Conservation (phyloP, 208 protist genomes). For the Trypanosoma avium region DNA sequence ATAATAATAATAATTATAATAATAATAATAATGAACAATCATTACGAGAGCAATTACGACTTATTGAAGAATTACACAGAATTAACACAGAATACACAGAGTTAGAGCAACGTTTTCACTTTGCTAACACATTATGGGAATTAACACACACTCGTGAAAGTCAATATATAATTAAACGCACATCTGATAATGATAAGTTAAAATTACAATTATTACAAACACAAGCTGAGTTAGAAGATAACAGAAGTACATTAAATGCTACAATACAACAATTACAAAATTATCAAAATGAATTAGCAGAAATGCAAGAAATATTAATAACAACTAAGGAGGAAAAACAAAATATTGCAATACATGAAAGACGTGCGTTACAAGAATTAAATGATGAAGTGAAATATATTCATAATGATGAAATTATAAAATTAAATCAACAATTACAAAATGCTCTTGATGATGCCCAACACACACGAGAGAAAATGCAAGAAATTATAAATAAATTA, state of each 20-base stretch:
- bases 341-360: slow-evolving; percentile 4
- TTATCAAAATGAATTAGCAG: slow-evolving; percentile 10
- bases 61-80: slow-evolving; percentile 46
- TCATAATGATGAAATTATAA: slow-evolving; percentile 15
- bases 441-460: slow-evolving; percentile 19
- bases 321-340: slow-evolving; percentile 4
- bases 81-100: slow-evolving; percentile 36
- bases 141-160: slow-evolving; percentile 33
- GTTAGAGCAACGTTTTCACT: slow-evolving; percentile 32
- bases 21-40: slow-evolving; percentile 3
- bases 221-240: slow-evolving; percentile 33
- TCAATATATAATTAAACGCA: slow-evolving; percentile 32
- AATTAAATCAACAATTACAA: slow-evolving; percentile 18
- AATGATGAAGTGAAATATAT: slow-evolving; percentile 11
- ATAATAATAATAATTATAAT: neutral
- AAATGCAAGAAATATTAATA: slow-evolving; percentile 24
- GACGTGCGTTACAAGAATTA: slow-evolving; percentile 15
- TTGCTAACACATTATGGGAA: slow-evolving; percentile 34
- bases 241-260: neutral
- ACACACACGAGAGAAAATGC: slow-evolving; percentile 12
- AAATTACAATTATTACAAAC: slow-evolving; percentile 35
- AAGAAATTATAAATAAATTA: neutral
- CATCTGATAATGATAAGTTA: slow-evolving; percentile 38
- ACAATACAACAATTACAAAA: slow-evolving; percentile 10
- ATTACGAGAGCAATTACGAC: slow-evolving; percentile 53